phyloP scores from a whole-genome alignment of 73 alveolate species.

The Stentor roeselii region DNA sequence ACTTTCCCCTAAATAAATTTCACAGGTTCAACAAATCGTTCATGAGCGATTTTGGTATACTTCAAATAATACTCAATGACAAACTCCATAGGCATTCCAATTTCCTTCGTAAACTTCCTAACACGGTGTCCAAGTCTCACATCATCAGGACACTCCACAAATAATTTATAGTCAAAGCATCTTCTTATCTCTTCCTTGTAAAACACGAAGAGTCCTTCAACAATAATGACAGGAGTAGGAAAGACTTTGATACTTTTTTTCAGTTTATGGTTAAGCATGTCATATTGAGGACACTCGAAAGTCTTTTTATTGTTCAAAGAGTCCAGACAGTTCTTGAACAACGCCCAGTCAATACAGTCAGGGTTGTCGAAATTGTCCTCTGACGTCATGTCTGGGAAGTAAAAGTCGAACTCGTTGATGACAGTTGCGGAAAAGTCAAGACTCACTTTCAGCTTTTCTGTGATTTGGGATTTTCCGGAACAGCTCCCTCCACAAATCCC shows the following conservation, averaged over 20 bases:
- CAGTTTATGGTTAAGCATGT: neutral
- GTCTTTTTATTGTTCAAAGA: neutral
- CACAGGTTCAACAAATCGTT: conserved; percentile 73
- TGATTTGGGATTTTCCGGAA: conserved; percentile 10
- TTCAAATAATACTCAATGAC: conserved; percentile 28
- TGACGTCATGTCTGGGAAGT: neutral
- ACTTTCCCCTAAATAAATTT: conserved; percentile 45
- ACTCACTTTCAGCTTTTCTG: conserved; percentile 1
- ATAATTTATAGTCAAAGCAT: conserved; percentile 68
- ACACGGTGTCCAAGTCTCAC: conserved; percentile 84
- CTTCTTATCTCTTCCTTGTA: conserved; percentile 61
- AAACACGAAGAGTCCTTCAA: conserved; percentile 88
- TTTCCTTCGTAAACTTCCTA: conserved; percentile 53
- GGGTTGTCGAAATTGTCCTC: neutral
- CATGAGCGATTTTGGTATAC: conserved; percentile 85
- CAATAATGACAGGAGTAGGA: conserved; percentile 59
- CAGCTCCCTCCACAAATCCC: too few species aligned
- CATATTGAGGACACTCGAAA: conserved; percentile 23
- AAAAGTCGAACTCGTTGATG: conserved; percentile 8
- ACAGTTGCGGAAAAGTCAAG: conserved; percentile 24
- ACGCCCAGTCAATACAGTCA: conserved; percentile 1
- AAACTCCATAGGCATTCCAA: neutral
- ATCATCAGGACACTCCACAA: conserved; percentile 89
- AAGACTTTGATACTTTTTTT: neutral
- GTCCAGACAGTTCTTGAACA: neutral